Evolutionary conservation across 2,329 filamentous ascomycete genomes (phyloP), one percentile per base, ranked within the genome.

Genomic region (Dryadomyces quercus-mongolicae): DNA sequence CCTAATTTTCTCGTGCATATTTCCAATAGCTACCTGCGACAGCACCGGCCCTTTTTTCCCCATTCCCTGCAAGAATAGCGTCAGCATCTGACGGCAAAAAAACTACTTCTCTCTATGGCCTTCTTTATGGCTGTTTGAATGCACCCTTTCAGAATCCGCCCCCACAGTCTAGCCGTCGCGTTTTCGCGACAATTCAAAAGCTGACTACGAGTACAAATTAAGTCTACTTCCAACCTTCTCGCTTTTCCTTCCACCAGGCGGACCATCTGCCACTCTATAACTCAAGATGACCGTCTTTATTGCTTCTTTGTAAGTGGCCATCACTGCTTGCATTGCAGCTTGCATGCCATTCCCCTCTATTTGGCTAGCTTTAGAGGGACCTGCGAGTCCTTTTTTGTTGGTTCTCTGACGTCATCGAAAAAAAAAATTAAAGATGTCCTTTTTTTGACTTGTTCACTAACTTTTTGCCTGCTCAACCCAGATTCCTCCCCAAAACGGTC

Each of bases 401-500:
- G 16, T n/a, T 15, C 22, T 48, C 46, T 59, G 57, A 59, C 57
- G 57, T 59, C 57, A 59, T 57, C 18, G 42, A 44, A 3, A 10
- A 44, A 13, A 43, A 44, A 44, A 44, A 44, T n/a, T n/a, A 7
- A 44, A 44, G 18, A 18, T 10, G 44, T 31, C 25, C 8, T 31
- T 31, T 8, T 31, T 8, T 31, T 31, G 4, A 31, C 25, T 8
- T 31, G 25, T 31, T 31, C 8, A 31, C 25, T 31, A 8, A 31
- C 25, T 8, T 31, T 31, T 31, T 31, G 25, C 25, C 8, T 31
- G 25, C 25, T 8, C 25, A 4, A 31, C 82, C n/a, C 65, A 95
- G 91, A 55, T 95, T 95, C 66, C 80, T 96, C 40, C 92, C 92
- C 38, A 91, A 95, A 68, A 97, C 92, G 44, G 77, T 95, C 64